Base-by-base conservation (phyloP, 2,329 filamentous ascomycete species). In the Arthrobotrys sinensis region DNA sequence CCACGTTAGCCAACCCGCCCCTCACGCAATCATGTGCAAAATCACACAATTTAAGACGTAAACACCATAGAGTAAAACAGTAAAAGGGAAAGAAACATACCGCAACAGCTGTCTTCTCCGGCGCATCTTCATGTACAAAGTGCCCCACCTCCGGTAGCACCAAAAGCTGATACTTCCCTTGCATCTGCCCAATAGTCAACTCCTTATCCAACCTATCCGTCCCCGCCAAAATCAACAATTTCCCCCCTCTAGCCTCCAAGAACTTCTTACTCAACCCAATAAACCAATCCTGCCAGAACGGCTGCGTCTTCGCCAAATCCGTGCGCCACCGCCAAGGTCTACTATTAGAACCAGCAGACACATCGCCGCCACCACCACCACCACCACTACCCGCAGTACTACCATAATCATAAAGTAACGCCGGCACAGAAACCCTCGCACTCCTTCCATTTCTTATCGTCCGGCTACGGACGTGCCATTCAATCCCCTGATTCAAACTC, bases 261-360 rank as follows among this genome's bases (percentile, higher is more conserved):
- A 98, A 99, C 85, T 97, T 97, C 82, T 89, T 89, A 84, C 93
- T 97, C 81, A 98, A 87, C 0, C 94, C 94, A 10, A 89, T 87
- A 83, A 97, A 98, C 95, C 95, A 99, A 80, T 90, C 92, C 84
- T 96, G 91, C 95, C 95, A 99, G 84, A 94, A 98, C 0, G 92
- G 90, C 82, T 96, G 92, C 7, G 96, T 98, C 43, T 90, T 89
- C 0, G 88, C 89, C 28, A 98, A 87, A 83, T 97, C 91, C 2
- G 96, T 98, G 80, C 91, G 88, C 96, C 96, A 99, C 72, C 88
- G 88, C 92, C 92, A 96, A 3, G 76, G 76, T 16, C 76, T 62
- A 24, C 62, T 32, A 34, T 11, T 55, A 2, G 40, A 60, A 12
- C 4, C 32, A 11, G 12, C 45, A 6, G 16, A 28, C n/a, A 0